Base-by-base conservation (phyloP, 352 stramenopile genomes). In the Vaucheria bursata region DNA sequence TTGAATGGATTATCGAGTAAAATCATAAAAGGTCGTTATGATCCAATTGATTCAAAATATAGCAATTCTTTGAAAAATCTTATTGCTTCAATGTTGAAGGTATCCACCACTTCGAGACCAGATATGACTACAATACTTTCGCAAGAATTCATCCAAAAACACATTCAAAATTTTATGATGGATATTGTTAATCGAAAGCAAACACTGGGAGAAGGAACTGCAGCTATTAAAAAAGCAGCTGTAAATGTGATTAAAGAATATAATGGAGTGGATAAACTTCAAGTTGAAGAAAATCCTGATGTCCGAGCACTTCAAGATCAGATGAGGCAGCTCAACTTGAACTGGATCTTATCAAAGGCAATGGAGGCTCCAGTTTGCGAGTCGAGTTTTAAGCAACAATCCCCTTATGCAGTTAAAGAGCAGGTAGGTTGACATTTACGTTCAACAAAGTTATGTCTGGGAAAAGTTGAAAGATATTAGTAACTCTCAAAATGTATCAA, bases 61-160 rank as follows among this genome's bases (percentile, higher is more conserved):
- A 80, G 34, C 68, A 65, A 64, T n/a, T 49, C 82, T 37, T 75
- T 90, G 31, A 50, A 72, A 25, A 71, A 83, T n/a, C 77, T 90
- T n/a, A 87, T 90, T 36, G 71, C 32, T 12, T 53, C 66, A 8
- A 89, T 90, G 87, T 78, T 90, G 6, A 35, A 73, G 3, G 78
- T 77, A 4, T 71, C 76, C 18, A 87, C 87, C 8, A 50, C 73
- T 12, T 36, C 70, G 31, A 68, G 87, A 25, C 87, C 87, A 6
- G 74, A 85, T 34, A 36, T 90, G 7, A 80, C 87, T 35, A 38
- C 83, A 39, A 87, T 90, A 8, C 78, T 90, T 6, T 78, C 65
- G 25, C 76, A 80, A 53, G 79, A 77, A 32, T 89, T 89, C 49
- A 85, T 90, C 32, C 88, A 88, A 75, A 86, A 78, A 32, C 87